Percentiles rank a stretch among this genome's conserved stretches.
Evolutionary conservation across 805 yeast species (phyloP).

Genomic region (Yamadazyma olivae): DNA sequence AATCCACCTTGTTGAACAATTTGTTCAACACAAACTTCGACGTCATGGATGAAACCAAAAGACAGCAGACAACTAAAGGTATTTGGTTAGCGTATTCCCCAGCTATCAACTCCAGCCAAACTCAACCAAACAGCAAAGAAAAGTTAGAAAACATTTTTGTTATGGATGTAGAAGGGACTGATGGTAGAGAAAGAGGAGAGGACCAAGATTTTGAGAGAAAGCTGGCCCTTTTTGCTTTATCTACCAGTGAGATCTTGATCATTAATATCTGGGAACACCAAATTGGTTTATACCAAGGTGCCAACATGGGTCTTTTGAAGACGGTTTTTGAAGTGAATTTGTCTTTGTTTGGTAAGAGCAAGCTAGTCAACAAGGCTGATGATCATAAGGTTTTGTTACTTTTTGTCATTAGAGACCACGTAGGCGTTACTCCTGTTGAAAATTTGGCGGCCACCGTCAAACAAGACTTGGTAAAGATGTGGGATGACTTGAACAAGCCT

Average conservation of each 20-base stretch:
- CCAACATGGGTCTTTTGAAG: conserved; percentile 90
- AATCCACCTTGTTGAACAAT: conserved; percentile 84
- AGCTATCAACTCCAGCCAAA: conserved; percentile 18
- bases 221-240: conserved; percentile 89
- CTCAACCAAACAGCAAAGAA: conserved; percentile 19
- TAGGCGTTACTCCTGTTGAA: conserved; percentile 79
- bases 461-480: conserved; percentile 70
- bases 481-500: conserved; percentile 79
- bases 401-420: conserved; percentile 90
- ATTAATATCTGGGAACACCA: conserved; percentile 97
- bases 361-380: conserved; percentile 18
- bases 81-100: conserved; percentile 45
- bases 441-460: conserved; percentile 67
- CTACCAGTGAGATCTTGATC: conserved; percentile 87
- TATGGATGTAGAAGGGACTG: conserved; percentile 98
- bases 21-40: conserved; percentile 85
- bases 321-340: conserved; percentile 96
- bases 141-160: conserved; percentile 55
- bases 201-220: conserved; percentile 98
- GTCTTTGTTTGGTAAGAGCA: conserved; percentile 69
- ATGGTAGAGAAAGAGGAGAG: conserved; percentile 96
- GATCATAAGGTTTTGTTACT: conserved; percentile 65
- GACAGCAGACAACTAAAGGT: conserved; percentile 76
- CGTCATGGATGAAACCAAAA: conserved; percentile 82
- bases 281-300: conserved; percentile 95